Evolutionary conservation across 2,329 filamentous ascomycete species (phyloP).

Genomic region (Neonectria sp.): DNA sequence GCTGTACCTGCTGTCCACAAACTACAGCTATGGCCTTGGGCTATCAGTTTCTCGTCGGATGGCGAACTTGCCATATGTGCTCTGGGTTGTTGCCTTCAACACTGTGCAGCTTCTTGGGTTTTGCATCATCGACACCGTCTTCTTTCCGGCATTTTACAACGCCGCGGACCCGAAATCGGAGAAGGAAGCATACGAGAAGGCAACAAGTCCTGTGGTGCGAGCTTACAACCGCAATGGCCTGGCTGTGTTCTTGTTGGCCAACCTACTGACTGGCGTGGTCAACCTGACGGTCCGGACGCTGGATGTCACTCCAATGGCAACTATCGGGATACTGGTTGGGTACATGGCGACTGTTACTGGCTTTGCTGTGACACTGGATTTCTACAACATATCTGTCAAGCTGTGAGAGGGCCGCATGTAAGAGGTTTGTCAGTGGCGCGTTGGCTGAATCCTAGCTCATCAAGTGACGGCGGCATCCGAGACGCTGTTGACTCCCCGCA

Average conservation of each 20-base stretch:
- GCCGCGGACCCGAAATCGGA: constrained; percentile 70
- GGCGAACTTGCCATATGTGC: constrained; percentile 92
- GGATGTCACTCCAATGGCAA: constrained; percentile 72
- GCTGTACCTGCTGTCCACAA: constrained; percentile 79
- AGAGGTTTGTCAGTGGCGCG: not conserved
- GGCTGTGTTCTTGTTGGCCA: constrained; percentile 87
- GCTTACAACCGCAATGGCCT: constrained; percentile 93
- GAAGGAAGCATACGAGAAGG: constrained; percentile 73
- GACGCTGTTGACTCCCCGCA: constrained; percentile 6
- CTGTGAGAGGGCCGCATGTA: constrained; percentile 59
- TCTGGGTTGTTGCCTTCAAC: constrained; percentile 96
- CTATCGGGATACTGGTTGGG: constrained; percentile 81
- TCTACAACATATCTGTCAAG: constrained; percentile 79
- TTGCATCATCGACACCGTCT: constrained; percentile 81
- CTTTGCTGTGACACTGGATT: constrained; percentile 77
- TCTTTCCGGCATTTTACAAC: constrained; percentile 82
- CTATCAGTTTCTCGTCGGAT: constrained; percentile 88
- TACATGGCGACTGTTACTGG: constrained; percentile 80
- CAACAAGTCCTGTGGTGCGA: constrained; percentile 85
- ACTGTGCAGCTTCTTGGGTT: constrained; percentile 85
- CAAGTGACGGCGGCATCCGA: constrained; percentile 4
- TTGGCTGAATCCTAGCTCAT: not conserved
- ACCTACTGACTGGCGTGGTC: constrained; percentile 88
- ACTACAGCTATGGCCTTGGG: constrained; percentile 78
- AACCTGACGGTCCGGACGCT: constrained; percentile 91